phyloP scores from a whole-genome alignment of 139 green algal species.

The Chlorella vulgaris region DNA sequence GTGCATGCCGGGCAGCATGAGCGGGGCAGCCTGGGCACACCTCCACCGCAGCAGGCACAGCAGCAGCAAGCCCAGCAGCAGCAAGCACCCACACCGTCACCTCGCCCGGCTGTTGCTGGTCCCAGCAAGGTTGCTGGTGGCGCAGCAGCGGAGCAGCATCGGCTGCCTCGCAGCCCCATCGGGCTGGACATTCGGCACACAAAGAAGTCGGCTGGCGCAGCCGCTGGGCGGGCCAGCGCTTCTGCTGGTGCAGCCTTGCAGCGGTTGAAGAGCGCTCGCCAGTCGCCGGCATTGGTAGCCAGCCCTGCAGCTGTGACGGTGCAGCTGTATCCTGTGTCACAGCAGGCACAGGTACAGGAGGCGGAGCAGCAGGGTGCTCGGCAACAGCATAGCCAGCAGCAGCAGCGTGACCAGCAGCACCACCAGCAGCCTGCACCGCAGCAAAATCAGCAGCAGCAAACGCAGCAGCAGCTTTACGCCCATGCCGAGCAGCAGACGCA shows the following conservation, averaged over 20 bases:
- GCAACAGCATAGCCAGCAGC: background rate
- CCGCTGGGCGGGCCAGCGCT: background rate
- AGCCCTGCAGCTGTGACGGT: background rate
- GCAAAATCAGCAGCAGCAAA: background rate
- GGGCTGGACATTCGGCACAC: slow-evolving; percentile 13
- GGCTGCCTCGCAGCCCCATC: slow-evolving; percentile 32
- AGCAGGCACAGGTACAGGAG: background rate
- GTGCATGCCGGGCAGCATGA: background rate
- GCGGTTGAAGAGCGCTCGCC: slow-evolving; percentile 18
- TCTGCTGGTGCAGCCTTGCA: background rate
- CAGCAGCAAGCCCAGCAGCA: background rate
- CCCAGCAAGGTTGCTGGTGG: background rate
- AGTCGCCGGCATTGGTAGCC: background rate
- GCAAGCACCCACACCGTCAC: background rate
- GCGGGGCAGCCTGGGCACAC: background rate
- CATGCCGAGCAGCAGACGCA: background rate
- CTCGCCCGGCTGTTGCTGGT: background rate
- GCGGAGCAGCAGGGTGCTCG: background rate
- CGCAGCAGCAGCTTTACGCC: background rate
- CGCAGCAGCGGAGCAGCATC: slow-evolving; percentile 13
- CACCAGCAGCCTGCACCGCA: no score
- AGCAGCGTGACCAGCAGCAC: no score
- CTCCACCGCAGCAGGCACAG: background rate
- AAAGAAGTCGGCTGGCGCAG: slow-evolving; percentile 21
- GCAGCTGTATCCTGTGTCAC: background rate